Percentiles rank a stretch among this genome's conserved stretches.
Conservation (phyloP, 1,284 basidiomycete genomes). For the Puccinia novopanici region DNA sequence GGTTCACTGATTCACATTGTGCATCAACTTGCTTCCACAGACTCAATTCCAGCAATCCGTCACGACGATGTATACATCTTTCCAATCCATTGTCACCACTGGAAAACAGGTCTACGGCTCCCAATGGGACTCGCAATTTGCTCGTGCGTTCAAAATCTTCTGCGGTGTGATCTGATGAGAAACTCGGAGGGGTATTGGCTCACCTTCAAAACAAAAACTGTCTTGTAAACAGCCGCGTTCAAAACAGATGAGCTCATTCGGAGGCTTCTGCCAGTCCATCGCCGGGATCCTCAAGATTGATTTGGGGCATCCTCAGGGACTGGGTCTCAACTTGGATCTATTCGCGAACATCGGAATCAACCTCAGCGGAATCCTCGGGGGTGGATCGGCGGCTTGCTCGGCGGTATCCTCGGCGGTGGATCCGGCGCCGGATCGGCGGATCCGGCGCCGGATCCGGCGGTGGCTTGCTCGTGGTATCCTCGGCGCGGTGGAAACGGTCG, state of each 20-base stretch:
- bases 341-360: conserved; percentile 1
- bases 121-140: not conserved
- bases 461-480: too few species aligned
- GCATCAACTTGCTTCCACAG: not conserved
- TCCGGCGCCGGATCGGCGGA: not conserved
- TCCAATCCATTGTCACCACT: not conserved
- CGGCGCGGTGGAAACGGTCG: too few species aligned
- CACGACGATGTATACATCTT: not conserved
- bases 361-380: not conserved
- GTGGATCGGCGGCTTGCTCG: not conserved
- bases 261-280: conserved; percentile 2
- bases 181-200: too few species aligned
- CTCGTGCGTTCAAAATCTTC: not conserved
- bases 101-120: not conserved
- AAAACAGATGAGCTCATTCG: conserved; percentile 9
- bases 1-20: not conserved
- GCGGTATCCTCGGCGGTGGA: not conserved
- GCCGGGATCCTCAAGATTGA: not conserved
- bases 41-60: conserved; percentile 16
- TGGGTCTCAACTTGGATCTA: not conserved
- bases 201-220: not conserved
- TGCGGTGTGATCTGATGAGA: too few species aligned
- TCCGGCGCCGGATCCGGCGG: too few species aligned
- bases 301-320: not conserved
- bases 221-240: conserved; percentile 2